Conservation (phyloP, 164 flowering plant species). For the Berberis thunbergii region DNA sequence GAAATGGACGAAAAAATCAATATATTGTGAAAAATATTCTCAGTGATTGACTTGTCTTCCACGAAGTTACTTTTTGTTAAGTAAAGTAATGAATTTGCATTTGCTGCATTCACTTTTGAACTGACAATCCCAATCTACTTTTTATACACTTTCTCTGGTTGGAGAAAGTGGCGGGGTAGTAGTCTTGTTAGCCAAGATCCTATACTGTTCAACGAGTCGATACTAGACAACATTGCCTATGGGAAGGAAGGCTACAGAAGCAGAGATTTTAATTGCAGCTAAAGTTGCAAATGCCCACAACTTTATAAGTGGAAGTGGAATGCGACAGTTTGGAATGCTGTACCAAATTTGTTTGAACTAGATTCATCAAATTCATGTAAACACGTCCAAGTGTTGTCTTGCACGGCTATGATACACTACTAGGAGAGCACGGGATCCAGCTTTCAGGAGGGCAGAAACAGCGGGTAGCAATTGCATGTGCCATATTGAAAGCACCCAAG, state of each 20-base stretch:
- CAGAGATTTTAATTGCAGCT: conserved; percentile 1
- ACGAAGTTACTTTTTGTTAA: too few relatives aligned
- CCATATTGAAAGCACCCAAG: conserved; percentile 65
- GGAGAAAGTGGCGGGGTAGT: conserved; percentile 47
- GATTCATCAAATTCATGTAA: too few relatives aligned
- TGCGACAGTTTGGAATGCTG: not conserved
- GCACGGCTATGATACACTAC: conserved; percentile 68
- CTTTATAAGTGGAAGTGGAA: not conserved
- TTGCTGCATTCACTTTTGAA: too few relatives aligned
- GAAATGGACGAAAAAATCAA: too few relatives aligned
- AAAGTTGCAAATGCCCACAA: conserved; percentile 2
- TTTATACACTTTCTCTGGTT: conserved; percentile 16
- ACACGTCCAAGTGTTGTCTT: too few relatives aligned
- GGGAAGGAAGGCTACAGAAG: conserved; percentile 3
- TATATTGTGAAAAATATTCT: too few relatives aligned
- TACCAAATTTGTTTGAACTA: not conserved
- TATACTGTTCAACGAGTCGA: conserved; percentile 2
- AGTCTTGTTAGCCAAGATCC: conserved; percentile 13
- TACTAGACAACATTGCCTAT: conserved; percentile 4
- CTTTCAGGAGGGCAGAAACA: conserved; percentile 28
- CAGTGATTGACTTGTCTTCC: too few relatives aligned
- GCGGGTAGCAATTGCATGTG: conserved; percentile 66
- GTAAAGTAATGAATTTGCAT: too few relatives aligned
- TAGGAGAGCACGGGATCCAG: conserved; percentile 78
- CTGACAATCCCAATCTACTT: not conserved